Evolutionary conservation across 805 yeast genomes (phyloP), one percentile per base, ranked within the genome.

Genomic region (Spathaspora sp.): DNA sequence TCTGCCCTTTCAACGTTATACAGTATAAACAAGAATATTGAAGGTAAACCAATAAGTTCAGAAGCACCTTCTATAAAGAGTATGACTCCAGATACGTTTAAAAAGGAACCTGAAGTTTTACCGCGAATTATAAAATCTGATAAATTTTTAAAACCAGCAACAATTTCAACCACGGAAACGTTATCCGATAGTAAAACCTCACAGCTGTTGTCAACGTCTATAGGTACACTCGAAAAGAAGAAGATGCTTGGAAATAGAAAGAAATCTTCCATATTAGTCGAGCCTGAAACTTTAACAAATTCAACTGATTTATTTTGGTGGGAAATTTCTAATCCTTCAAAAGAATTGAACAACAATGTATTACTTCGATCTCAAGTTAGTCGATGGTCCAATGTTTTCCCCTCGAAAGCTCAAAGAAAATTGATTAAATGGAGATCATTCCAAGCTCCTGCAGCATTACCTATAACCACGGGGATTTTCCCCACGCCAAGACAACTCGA

Each of bases 381-480:
- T 5, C 79, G 96, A 52, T 94, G 99, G 99, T 85, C 85, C 51
- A 90, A 87, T 67, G 96, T 91, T 1, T 89, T 89, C 59, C 97
- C 98, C 0, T 78, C 79, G 12, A 79, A 81, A 43, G 82, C 85
- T 14, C 82, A 79, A 49, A 74, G 88, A 49, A 80, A 81, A 58
- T 73, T 85, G 14, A 85, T 92, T 48, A 92, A 92, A 62, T 94
- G 99, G 99, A 81, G 89, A 49, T 92, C 98, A 0, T 76, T 96
- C 49, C 86, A 91, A 12, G 83, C 97, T 0, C 99, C 99, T 0
- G 97, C 98, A 0, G 86, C 96, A 6, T 72, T 94, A 23, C 99
- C 99, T 0, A 72, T 89, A 0, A 83, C 90, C 1, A 83, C 96
- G 0, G 81, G 87, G 1, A 76, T 86, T 9, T 92, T 92, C 60